Evolutionary conservation across 139 green algal species (phyloP).

Genomic region (Trebouxia sp.): DNA sequence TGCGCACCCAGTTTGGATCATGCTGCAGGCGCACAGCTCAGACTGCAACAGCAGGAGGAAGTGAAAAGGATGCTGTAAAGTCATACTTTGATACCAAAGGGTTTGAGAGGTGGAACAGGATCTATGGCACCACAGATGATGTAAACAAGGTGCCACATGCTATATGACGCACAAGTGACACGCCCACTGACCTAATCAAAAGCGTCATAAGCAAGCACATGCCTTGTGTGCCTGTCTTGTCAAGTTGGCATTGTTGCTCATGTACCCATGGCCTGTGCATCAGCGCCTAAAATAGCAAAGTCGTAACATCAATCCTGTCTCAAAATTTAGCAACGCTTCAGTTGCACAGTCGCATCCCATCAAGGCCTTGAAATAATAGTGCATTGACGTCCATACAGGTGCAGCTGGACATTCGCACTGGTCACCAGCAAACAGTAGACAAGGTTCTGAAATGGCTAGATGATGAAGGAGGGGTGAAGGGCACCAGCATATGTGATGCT

Average conservation of each 20-base stretch:
- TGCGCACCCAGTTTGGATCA: background rate
- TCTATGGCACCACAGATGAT: slow-evolving; percentile 98
- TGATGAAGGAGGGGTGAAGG: slow-evolving; percentile 77
- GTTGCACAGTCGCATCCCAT: too few relatives aligned
- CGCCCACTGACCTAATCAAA: too few relatives aligned
- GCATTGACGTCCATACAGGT: too few relatives aligned
- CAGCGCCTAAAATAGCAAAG: too few relatives aligned
- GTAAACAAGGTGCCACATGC: slow-evolving; percentile 89
- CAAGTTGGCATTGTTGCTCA: background rate
- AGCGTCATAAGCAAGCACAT: too few relatives aligned
- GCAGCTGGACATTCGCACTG: slow-evolving; percentile 93
- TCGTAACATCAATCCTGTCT: too few relatives aligned
- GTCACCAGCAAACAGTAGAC: slow-evolving; percentile 96
- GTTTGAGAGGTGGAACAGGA: slow-evolving; percentile 97
- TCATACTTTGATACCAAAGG: slow-evolving; percentile 97
- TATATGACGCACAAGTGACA: background rate
- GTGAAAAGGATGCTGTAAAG: slow-evolving; percentile 92
- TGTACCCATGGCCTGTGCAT: background rate
- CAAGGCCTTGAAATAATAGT: too few relatives aligned
- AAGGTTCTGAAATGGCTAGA: slow-evolving; percentile 93
- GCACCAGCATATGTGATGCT: slow-evolving; percentile 81
- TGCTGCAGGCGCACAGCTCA: slow-evolving; percentile 72
- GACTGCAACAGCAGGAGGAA: slow-evolving; percentile 77
- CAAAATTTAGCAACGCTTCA: too few relatives aligned
- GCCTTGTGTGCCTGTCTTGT: too few relatives aligned